Conservation (phyloP, 768 basidiomycete genomes). For the Asterophora parasitica region DNA sequence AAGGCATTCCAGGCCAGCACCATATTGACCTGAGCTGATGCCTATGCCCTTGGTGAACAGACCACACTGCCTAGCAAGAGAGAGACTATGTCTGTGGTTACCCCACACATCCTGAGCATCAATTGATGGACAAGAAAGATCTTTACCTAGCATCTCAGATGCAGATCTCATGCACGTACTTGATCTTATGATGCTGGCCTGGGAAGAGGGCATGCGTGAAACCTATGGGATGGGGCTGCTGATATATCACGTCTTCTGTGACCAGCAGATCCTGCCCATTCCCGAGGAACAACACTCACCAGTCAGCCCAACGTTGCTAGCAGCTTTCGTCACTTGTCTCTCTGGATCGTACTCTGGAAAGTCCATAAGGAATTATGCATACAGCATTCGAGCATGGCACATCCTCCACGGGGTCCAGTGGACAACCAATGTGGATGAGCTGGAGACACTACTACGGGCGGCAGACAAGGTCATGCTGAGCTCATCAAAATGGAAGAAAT, state of each 20-base stretch:
- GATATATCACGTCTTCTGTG: too few species aligned
- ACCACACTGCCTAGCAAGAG: conserved; percentile 24
- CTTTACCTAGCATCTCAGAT: too few species aligned
- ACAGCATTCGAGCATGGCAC: conserved; percentile 42
- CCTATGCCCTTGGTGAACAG: conserved; percentile 12
- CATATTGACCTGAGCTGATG: conserved; percentile 10
- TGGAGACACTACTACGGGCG: conserved; percentile 20
- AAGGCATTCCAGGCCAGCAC: background rate
- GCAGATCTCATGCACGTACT: too few species aligned
- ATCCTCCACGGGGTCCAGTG: conserved; percentile 33
- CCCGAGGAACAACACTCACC: conserved; percentile 30
- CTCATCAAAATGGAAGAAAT: conserved; percentile 23
- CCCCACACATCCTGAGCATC: conserved; percentile 9
- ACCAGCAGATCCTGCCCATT: too few species aligned
- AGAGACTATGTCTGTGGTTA: conserved; percentile 23
- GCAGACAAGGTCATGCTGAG: conserved; percentile 26
- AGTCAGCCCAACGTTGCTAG: conserved; percentile 17
- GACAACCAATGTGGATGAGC: conserved; percentile 1
- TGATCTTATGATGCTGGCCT: too few species aligned
- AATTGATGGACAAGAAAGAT: conserved; percentile 8
- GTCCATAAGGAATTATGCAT: conserved; percentile 33
- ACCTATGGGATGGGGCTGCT: too few species aligned
- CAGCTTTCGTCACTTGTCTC: conserved; percentile 24
- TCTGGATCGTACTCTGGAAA: conserved; percentile 28
- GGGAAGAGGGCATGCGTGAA: too few species aligned